Evolutionary conservation across 176 grass and related monocot species (phyloP), one percentile per base, ranked within the genome.

Genomic region (sorghum (Sorghum bicolor)): DNA sequence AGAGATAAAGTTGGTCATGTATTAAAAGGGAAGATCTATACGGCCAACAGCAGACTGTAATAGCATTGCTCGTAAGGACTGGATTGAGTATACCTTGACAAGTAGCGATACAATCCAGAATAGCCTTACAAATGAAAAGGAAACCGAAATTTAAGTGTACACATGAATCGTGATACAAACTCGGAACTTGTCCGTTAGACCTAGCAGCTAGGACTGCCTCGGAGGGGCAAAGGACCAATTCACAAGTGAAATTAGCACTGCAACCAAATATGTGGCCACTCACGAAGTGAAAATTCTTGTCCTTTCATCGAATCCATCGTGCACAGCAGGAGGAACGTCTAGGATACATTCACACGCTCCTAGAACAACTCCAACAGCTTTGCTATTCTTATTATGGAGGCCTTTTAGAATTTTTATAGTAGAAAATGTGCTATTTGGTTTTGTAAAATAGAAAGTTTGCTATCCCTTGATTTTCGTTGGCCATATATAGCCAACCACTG

Each of bases 281-380:
- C 25, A 19, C 55, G 33, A 24, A 11, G 20, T 72, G 41, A 80
- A 75, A 77, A 77, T 24, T 25, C 7, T 6, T 37, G 68, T 60
- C 84, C 84, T 90, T 83, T 79, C 84, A 87, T 90, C 84, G 67
- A 83, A 75, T 83, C 84, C 79, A 79, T 58, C 73, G 4, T 50
- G 67, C 83, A 26, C 6, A 62, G 84, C 80, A 69, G 60, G 37
- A 61, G 79, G 30, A 90, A 75, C 80, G 83, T 86, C 67, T 39
- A 83, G 80, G 74, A 79, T 74, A 39, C n/a, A 44, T 29, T 74
- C 75, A 84, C 14, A 10, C 1, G 8, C n/a, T n/a, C n/a, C n/a
- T n/a, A n/a, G n/a, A n/a, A n/a, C n/a, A n/a, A n/a, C n/a, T n/a
- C n/a, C n/a, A n/a, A n/a, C n/a, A n/a, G n/a, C n/a, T n/a, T n/a